Base-by-base conservation (phyloP, 1,284 basidiomycete species). In the Sanghuangporus weigelae region DNA sequence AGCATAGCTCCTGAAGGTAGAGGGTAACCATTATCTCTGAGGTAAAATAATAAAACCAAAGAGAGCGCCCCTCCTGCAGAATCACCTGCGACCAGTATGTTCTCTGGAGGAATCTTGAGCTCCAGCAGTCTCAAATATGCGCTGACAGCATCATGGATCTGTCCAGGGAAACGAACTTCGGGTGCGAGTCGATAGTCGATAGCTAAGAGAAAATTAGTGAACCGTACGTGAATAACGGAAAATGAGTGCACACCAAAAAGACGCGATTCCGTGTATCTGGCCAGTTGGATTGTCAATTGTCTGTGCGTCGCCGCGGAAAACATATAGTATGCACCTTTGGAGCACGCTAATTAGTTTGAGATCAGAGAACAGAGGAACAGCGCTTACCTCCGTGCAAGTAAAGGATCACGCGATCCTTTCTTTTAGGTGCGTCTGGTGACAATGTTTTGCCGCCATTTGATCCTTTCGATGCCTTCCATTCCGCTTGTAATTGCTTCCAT, bases 111-210 rank as follows among this genome's bases (percentile, higher is more conserved):
- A 63, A 99, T 95, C 55, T 89, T 87, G 44, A 99, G 84, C 68
- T 98, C 89, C 1, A 90, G 84, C 12, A 99, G 82, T 21, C 96
- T 83, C 68, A 98, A 82, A 73, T 96, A 99, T 0, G 90, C 91
- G 21, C 82, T 85, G 55, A 96, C 91, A 36, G 88, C 91, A 71
- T 99, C 97, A 71, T 97, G 93, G 7, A 99, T 81, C 31, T 95
- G 92, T 0, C 96, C 93, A 0, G 96, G 96, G 75, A 99, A 99
- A 38, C 85, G 82, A 7, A 94, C 93, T 74, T 98, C 96, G 1
- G 96, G 96, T 0, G 96, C 96, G 36, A 99, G 81, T 19, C 96
- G 91, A 75, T 99, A 99, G 73, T 98, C 95, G 69, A 98, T 81
- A n/a, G 93, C 93, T 95, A 69, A 64, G 51, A 35, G 50, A 46